These are phyloP conservation scores for Aspergillus ruber DNA, from an alignment of 2,329 filamentous ascomycete species.

Conservation along the genomic window DNA sequence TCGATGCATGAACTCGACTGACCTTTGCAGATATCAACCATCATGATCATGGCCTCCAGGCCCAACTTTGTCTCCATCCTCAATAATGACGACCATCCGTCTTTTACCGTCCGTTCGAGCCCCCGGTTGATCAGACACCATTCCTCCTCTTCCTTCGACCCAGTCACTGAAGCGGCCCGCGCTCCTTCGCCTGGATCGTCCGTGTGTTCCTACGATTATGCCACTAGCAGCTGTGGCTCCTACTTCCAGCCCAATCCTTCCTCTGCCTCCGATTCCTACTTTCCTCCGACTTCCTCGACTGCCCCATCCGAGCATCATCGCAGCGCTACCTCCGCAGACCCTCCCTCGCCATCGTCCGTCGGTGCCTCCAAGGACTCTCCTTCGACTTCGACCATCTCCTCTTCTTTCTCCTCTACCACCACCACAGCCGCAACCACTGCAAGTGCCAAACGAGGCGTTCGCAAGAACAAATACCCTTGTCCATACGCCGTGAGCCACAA, in stretches of 20 bases:
- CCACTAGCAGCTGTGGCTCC: constrained; percentile 13
- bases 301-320: constrained; percentile 19
- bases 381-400: constrained; percentile 4
- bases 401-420: neutral
- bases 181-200: constrained; percentile 27
- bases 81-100: constrained; percentile 43
- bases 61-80: constrained; percentile 38
- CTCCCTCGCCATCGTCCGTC: constrained; percentile 22
- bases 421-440: neutral
- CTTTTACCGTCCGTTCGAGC: constrained; percentile 36
- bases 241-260: constrained; percentile 19
- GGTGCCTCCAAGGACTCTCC: constrained; percentile 18
- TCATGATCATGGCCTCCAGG: constrained; percentile 23
- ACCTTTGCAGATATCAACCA: constrained; percentile 5
- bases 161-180: constrained; percentile 19
- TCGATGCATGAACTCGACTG: constrained; percentile 8
- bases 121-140: constrained; percentile 15
- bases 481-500: constrained; percentile 54
- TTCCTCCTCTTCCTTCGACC: constrained; percentile 19
- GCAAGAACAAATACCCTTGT: constrained; percentile 61
- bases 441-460: constrained; percentile 15
- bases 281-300: constrained; percentile 15
- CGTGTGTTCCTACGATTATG: constrained; percentile 29
- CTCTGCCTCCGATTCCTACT: constrained; percentile 18
- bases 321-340: constrained; percentile 17